A percentile compares a stretch with the other conserved stretches of the same genome.
These are phyloP conservation scores for Favolaschia claudopus DNA, from an alignment of 768 basidiomycete genomes.

Conservation along the genomic window DNA sequence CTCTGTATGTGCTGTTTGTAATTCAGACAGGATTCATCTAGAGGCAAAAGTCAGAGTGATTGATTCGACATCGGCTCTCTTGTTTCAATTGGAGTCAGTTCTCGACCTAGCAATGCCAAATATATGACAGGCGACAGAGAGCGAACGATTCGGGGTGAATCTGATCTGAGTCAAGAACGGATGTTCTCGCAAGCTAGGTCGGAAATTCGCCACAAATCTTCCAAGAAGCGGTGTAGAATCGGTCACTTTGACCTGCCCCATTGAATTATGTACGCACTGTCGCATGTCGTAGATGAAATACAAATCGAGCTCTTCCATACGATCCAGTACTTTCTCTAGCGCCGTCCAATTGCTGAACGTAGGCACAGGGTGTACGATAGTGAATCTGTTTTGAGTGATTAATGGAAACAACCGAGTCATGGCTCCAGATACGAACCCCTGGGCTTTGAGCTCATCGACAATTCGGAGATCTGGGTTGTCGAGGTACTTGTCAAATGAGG, in stretches of 20 bases:
- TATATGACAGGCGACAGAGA: neutral
- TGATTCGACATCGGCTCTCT: no score
- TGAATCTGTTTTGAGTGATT: conserved; percentile 9
- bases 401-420: no score
- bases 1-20: conserved; percentile 62
- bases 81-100: no score
- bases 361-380: conserved; percentile 63
- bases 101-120: no score
- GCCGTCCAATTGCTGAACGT: conserved; percentile 55
- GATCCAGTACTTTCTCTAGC: conserved; percentile 51
- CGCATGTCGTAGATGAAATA: conserved; percentile 75
- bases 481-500: conserved; percentile 50
- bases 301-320: conserved; percentile 57
- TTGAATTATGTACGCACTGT: conserved; percentile 51
- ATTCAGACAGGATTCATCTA: no score
- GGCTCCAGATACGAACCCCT: conserved; percentile 42
- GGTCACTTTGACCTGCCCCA: no score
- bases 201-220: no score
- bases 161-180: no score
- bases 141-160: no score
- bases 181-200: no score
- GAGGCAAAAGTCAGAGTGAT: no score
- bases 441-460: conserved; percentile 52
- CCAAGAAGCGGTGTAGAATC: no score
- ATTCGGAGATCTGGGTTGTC: conserved; percentile 47